Evolutionary conservation across 352 stramenopile genomes (phyloP).

Genomic region (Plasmopara muralis): DNA sequence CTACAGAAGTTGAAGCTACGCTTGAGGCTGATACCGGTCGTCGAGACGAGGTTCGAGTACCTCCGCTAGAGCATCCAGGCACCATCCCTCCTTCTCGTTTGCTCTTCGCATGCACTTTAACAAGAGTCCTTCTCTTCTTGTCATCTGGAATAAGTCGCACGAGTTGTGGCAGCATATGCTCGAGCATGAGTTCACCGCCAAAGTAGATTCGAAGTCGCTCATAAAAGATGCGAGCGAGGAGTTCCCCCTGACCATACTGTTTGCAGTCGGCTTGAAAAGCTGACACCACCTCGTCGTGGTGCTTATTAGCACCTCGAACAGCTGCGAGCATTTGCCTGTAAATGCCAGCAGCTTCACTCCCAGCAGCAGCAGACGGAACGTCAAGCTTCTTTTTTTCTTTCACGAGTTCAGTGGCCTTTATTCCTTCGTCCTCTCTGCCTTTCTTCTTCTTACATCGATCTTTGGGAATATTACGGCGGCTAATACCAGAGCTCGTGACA

Average conservation of each 20-base stretch:
- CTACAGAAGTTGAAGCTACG: conserved; percentile 12
- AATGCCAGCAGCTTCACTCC: conserved; percentile 65
- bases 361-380: conserved; percentile 49
- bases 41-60: background rate
- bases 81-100: conserved; percentile 8
- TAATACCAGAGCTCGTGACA: conserved; percentile 19
- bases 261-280: conserved; percentile 82
- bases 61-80: conserved; percentile 3
- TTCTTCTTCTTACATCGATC: conserved; percentile 24
- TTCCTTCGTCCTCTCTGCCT: conserved; percentile 15
- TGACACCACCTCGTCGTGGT: conserved; percentile 61
- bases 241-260: conserved; percentile 52
- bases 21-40: conserved; percentile 35
- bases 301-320: conserved; percentile 62
- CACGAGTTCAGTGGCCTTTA: background rate
- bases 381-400: conserved; percentile 24
- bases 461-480: conserved; percentile 13
- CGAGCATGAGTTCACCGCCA: conserved; percentile 64
- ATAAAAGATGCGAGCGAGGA: conserved; percentile 59
- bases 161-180: conserved; percentile 75
- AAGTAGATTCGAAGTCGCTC: conserved; percentile 57
- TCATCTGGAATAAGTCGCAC: conserved; percentile 73
- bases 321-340: conserved; percentile 79
- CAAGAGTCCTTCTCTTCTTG: conserved; percentile 61
- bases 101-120: conserved; percentile 48